Base-by-base conservation (phyloP, 306 rosid species). In the Rosa lucieae region DNA sequence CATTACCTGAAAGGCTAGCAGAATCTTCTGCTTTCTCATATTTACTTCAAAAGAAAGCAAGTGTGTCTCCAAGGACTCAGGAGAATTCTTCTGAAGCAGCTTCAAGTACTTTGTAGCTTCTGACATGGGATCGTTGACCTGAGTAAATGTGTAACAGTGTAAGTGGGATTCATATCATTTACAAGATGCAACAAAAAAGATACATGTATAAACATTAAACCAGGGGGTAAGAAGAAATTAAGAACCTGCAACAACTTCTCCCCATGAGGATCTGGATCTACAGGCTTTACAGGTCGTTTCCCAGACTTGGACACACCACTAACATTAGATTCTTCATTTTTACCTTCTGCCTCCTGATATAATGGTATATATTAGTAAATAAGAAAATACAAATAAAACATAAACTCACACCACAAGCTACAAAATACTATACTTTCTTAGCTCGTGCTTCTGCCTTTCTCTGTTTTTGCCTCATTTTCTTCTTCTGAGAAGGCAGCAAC, bases 361-460 rank as follows among this genome's bases (percentile, higher is more conserved):
- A 81, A 84, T 44, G 77, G 74, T 61, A 67, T 83, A 74, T 47
- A 73, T 77, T 69, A 82, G 79, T 73, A 68, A 74, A 70, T 13
- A 26, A 71, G 26, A 71, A 65, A 48, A 77, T 20, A 79, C n/a
- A 67, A 56, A 77, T n/a, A 67, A 56, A 56, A 56, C 29, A 58
- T 12, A 58, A 21, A 58, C 14, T 58, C 15, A 76, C 56, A 23
- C 14, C 29, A 72, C 37, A 83, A 78, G 79, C 85, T 73, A 79
- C 15, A 72, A 77, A 78, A 29, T 58, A 77, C 66, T 48, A 6
- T 95, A 93, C 98, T 88, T 93, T 93, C 90, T 95, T 93, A 75
- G 98, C 98, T 55, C 91, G 87, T 73, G 97, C 97, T 89, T 93
- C 98, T 39, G 99, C 98, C 86, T 95, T 95, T 73, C 99, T 90